Conservation (phyloP, 768 basidiomycete species). For the Hydnum rufescens region DNA sequence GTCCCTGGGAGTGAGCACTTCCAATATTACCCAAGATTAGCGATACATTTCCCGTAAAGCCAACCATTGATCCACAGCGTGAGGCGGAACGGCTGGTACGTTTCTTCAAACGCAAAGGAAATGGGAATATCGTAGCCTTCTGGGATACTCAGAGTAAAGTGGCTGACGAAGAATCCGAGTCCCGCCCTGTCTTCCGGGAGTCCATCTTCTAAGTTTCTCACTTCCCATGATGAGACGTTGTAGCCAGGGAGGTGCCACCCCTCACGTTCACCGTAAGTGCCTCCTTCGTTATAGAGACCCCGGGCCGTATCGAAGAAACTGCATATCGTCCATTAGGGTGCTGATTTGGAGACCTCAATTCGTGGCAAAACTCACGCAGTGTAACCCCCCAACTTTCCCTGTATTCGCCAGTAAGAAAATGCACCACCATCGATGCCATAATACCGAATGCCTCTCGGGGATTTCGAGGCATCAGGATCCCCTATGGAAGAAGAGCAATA, state of each 20-base stretch:
- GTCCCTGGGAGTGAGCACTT: background rate
- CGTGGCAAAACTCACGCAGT: conserved; percentile 23
- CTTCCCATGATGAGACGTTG: conserved; percentile 33
- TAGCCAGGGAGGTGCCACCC: conserved; percentile 65
- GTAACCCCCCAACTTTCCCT: conserved; percentile 61
- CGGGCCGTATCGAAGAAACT: conserved; percentile 60
- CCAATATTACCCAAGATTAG: conserved; percentile 38
- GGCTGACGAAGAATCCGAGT: conserved; percentile 66
- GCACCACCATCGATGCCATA: conserved; percentile 45
- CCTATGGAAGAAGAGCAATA: too few species aligned
- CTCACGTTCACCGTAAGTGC: conserved; percentile 44
- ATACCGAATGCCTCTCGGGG: conserved; percentile 60
- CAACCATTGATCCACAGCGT: conserved; percentile 70
- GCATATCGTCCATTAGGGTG: too few species aligned
- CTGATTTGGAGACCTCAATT: too few species aligned
- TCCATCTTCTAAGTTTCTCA: conserved; percentile 25
- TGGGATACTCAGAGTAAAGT: conserved; percentile 42
- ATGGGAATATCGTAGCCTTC: conserved; percentile 42
- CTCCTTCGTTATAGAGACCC: conserved; percentile 53
- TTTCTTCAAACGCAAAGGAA: conserved; percentile 51
- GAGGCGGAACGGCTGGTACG: conserved; percentile 44
- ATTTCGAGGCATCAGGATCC: conserved; percentile 36
- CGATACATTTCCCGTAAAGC: conserved; percentile 74
- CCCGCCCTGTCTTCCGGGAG: conserved; percentile 29
- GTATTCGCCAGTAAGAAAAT: conserved; percentile 44